Conservation (phyloP, 495 filamentous ascomycete species). For the Aspergillus funiculosus region DNA sequence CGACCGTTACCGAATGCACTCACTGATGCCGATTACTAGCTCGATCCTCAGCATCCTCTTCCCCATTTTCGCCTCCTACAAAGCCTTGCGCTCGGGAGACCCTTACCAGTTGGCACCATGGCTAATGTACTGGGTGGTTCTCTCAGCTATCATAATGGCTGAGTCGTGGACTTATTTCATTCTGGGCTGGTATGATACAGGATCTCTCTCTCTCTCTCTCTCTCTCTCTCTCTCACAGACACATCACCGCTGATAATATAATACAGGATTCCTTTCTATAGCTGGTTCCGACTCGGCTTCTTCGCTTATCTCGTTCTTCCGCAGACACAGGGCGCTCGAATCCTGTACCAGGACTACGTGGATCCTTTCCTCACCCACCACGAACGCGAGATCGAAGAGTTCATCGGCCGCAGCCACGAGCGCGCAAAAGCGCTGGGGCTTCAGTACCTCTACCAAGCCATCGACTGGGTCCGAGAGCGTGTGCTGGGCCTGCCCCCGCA, state of each 20-base stretch:
- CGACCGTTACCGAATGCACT: conserved; percentile 22
- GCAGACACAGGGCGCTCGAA: conserved; percentile 82
- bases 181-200: conserved; percentile 59
- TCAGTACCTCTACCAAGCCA: conserved; percentile 69
- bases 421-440: conserved; percentile 71
- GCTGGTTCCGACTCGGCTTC: conserved; percentile 80
- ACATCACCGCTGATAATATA: not conserved
- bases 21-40: conserved; percentile 27
- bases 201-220: too few species aligned
- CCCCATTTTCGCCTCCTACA: conserved; percentile 95
- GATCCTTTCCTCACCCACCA: conserved; percentile 85
- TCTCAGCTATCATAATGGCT: conserved; percentile 71
- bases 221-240: too few species aligned
- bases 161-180: conserved; percentile 86
- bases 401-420: conserved; percentile 79
- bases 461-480: conserved; percentile 69
- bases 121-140: conserved; percentile 98
- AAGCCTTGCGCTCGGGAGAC: conserved; percentile 89
- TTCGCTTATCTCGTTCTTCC: conserved; percentile 96
- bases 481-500: conserved; percentile 64
- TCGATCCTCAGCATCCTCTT: conserved; percentile 89
- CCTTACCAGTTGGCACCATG: conserved; percentile 92
- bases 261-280: conserved; percentile 82
- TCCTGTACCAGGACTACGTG: conserved; percentile 78
- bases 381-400: conserved; percentile 81